These are phyloP conservation scores for Candida ipomoeae DNA, from an alignment of 805 yeast genomes.

Conservation along the genomic window DNA sequence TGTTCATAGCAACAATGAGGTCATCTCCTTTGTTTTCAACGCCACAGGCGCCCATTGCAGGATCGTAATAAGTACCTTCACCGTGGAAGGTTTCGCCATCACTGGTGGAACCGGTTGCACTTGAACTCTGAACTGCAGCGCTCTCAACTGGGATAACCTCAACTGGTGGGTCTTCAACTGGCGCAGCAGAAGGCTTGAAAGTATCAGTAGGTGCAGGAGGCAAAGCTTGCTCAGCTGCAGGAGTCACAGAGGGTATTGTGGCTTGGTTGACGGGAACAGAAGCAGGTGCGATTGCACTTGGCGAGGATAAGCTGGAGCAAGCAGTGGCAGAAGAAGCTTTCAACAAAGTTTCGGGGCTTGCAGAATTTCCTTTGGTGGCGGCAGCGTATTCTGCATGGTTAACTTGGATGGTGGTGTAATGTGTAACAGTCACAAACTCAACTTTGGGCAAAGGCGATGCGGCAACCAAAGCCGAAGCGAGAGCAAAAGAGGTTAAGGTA, in stretches of 20 bases:
- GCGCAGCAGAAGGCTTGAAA: neutral
- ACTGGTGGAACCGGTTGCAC: conserved; percentile 10
- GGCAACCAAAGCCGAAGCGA: conserved; percentile 8
- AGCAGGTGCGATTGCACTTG: neutral
- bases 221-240: neutral
- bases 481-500: conserved; percentile 4
- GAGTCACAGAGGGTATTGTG: neutral
- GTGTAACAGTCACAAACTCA: conserved; percentile 12
- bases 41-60: conserved; percentile 57
- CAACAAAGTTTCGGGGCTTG: neutral
- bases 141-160: neutral
- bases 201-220: neutral
- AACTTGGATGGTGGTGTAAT: conserved; percentile 10
- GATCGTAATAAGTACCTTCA: conserved; percentile 47
- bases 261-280: neutral
- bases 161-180: neutral
- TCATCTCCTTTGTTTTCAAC: conserved; percentile 42
- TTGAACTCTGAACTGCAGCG: neutral
- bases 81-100: conserved; percentile 27
- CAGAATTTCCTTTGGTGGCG: neutral
- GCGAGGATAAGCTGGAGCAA: neutral
- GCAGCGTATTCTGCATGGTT: conserved; percentile 5
- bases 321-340: conserved; percentile 3
- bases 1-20: conserved; percentile 50
- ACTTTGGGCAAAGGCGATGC: conserved; percentile 9